Percentiles rank a stretch among this genome's conserved stretches.
phyloP scores from a whole-genome alignment of 495 filamentous ascomycete genomes.

The Tirmania nivea region DNA sequence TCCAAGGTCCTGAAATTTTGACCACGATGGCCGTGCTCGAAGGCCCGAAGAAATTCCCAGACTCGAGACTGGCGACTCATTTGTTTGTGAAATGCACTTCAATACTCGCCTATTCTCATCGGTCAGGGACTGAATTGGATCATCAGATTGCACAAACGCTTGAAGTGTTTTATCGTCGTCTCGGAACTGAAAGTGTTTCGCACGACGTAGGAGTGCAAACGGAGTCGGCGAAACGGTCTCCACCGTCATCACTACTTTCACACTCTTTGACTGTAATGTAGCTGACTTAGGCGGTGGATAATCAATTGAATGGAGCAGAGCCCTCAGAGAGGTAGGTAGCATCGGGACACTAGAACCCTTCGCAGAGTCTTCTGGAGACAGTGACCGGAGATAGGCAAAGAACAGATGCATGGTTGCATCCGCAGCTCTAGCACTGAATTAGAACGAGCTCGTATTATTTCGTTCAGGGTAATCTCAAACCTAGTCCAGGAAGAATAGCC shows the following conservation, averaged over 20 bases:
- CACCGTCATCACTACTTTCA: conserved; percentile 90
- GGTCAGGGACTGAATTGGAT: conserved; percentile 69
- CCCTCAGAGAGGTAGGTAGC: conserved; percentile 73
- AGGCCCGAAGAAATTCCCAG: conserved; percentile 46
- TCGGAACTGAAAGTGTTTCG: conserved; percentile 86
- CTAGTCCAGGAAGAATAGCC: conserved; percentile 72
- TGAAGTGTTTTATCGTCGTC: conserved; percentile 66
- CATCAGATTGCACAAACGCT: conserved; percentile 68
- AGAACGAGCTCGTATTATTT: conserved; percentile 10
- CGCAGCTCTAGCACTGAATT: conserved; percentile 39
- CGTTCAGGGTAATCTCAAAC: conserved; percentile 20
- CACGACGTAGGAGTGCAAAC: conserved; percentile 71
- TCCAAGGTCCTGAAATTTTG: conserved; percentile 84
- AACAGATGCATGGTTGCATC: conserved; percentile 93
- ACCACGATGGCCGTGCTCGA: conserved; percentile 72
- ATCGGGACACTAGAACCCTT: conserved; percentile 52
- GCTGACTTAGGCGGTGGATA: conserved; percentile 71
- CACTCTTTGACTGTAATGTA: conserved; percentile 56
- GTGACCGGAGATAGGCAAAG: conserved; percentile 84
- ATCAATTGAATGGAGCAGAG: conserved; percentile 75
- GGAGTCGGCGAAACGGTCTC: conserved; percentile 88
- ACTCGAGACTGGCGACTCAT: conserved; percentile 52
- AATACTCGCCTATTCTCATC: conserved; percentile 86
- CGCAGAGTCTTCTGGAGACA: conserved; percentile 49
- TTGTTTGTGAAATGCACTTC: conserved; percentile 65